Evolutionary conservation across 495 filamentous ascomycete species (phyloP).

Genomic region (Aspergillus hancockii): DNA sequence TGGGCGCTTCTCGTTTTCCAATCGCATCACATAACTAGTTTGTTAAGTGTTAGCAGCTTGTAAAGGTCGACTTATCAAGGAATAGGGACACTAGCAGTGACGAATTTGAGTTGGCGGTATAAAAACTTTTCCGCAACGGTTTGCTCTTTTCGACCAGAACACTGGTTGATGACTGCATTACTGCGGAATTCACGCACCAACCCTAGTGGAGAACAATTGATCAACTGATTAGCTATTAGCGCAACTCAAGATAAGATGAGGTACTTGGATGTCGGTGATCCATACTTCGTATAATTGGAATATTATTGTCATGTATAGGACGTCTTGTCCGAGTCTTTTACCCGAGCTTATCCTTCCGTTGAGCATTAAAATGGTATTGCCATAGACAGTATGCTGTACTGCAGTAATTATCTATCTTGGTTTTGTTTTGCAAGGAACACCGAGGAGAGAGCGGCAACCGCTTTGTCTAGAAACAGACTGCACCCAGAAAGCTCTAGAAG

Average conservation of each 20-base stretch:
- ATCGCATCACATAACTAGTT: conserved; percentile 23
- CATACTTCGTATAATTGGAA: conserved; percentile 31
- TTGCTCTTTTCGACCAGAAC: conserved; percentile 8
- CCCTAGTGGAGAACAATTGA: conserved; percentile 27
- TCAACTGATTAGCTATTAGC: conserved; percentile 18
- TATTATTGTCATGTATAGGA: conserved; percentile 27
- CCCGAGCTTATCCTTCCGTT: conserved; percentile 19
- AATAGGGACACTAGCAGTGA: conserved; percentile 18
- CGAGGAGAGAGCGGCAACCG: conserved; percentile 21
- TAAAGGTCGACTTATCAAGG: neutral
- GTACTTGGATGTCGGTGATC: neutral
- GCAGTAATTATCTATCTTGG: conserved; percentile 17
- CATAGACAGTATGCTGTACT: conserved; percentile 26
- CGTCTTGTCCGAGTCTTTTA: conserved; percentile 20
- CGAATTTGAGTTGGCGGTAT: conserved; percentile 28
- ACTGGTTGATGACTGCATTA: conserved; percentile 23
- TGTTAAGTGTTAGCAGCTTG: conserved; percentile 1
- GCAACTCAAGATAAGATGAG: neutral
- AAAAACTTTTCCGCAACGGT: conserved; percentile 19
- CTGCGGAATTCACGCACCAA: conserved; percentile 29
- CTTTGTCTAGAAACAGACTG: conserved; percentile 23
- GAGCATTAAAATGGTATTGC: conserved; percentile 22
- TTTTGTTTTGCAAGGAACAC: conserved; percentile 27
- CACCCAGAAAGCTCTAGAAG: conserved; percentile 16
- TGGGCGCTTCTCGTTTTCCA: conserved; percentile 22